Conservation (phyloP, 2,329 filamentous ascomycete genomes). For the Talaromyces sp. region DNA sequence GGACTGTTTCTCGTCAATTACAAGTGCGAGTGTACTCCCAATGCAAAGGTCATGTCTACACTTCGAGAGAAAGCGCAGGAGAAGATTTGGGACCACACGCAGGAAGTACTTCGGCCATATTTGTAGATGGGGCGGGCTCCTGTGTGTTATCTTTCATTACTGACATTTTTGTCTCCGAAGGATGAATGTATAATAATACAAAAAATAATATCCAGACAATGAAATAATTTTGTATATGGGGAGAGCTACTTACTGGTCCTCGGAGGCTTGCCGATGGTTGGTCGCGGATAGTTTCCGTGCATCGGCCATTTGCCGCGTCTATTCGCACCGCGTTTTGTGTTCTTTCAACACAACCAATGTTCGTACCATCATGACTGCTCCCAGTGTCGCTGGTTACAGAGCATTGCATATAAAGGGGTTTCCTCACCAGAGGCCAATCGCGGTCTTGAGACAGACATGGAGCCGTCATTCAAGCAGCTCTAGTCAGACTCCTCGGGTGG, state of each 20-base stretch:
- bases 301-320: neutral
- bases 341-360: neutral
- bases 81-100: neutral
- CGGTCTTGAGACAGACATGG: neutral
- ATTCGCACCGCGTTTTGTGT: neutral
- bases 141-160: neutral
- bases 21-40: neutral
- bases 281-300: neutral
- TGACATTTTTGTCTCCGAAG: neutral
- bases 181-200: neutral
- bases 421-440: neutral
- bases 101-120: neutral
- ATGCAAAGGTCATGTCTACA: neutral
- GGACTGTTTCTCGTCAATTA: neutral
- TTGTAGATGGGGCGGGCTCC: neutral
- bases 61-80: neutral
- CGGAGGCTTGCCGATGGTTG: neutral
- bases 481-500: slow-evolving; percentile 23
- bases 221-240: neutral
- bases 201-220: neutral
- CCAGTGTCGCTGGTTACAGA: neutral
- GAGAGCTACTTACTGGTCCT: neutral
- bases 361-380: neutral
- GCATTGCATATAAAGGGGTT: neutral
- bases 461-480: neutral